These are phyloP conservation scores for Gnomoniopsis smithogilvyi DNA, from an alignment of 2,329 filamentous ascomycete genomes.

Conservation along the genomic window DNA sequence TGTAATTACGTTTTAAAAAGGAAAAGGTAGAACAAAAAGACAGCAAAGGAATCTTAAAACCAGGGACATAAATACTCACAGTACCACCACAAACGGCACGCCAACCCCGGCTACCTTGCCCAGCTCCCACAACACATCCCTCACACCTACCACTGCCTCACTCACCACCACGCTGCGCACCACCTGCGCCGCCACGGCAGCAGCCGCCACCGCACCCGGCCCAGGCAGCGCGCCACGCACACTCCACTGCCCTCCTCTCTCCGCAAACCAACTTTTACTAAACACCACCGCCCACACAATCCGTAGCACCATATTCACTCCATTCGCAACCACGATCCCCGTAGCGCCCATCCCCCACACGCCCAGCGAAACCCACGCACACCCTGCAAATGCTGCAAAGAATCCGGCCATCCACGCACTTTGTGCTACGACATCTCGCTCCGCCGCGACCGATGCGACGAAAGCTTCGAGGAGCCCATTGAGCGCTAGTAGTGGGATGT, in stretches of 20 bases:
- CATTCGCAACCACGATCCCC: constrained; percentile 83
- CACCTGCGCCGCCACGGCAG: constrained; percentile 40
- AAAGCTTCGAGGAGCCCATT: constrained; percentile 94
- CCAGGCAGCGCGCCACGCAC: constrained; percentile 41
- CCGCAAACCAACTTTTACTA: constrained; percentile 61
- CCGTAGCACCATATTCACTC: constrained; percentile 82
- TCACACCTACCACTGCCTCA: constrained; percentile 28
- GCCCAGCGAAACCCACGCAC: constrained; percentile 71
- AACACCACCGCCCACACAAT: constrained; percentile 79
- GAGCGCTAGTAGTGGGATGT: constrained; percentile 86
- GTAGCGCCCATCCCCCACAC: constrained; percentile 67
- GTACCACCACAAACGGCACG: constrained; percentile 47
- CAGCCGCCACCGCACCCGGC: constrained; percentile 39
- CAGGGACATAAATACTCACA: constrained; percentile 50
- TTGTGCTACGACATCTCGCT: constrained; percentile 72
- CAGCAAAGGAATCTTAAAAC: not conserved
- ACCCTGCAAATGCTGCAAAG: constrained; percentile 69
- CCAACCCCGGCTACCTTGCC: constrained; percentile 48
- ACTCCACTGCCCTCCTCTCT: constrained; percentile 39
- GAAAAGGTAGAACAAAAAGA: constrained; percentile 15
- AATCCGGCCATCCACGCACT: constrained; percentile 82
- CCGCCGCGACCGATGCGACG: constrained; percentile 79
- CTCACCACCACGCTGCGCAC: constrained; percentile 29
- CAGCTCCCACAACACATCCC: constrained; percentile 29
- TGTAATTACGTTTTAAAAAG: constrained; percentile 18